Base-by-base conservation (phyloP, 2,329 filamentous ascomycete genomes). In the Aspergillus proliferans region DNA sequence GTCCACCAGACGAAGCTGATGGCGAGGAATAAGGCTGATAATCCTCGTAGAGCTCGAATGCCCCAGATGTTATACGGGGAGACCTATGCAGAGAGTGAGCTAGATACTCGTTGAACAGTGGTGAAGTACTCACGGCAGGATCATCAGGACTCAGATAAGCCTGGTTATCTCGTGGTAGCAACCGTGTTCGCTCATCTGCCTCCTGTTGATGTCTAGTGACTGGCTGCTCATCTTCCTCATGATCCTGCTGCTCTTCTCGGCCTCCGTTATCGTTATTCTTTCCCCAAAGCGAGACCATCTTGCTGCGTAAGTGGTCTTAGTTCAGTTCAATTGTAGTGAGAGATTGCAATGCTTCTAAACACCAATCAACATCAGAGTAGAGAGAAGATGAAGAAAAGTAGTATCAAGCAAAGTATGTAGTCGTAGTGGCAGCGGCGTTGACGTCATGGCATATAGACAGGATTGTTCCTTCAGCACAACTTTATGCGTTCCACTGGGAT, bases 1-100 rank as follows among this genome's bases (percentile, higher is more conserved):
- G 88, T 79, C 92, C 93, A 97, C 92, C 92, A 97, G n/a, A 89
- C 61, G 61, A 94, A 89, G 48, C 84, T 87, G 58, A 91, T 65
- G 46, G 83, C 68, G 18, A 92, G 76, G 63, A 96, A 87, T 34
- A 88, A 60, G 48, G 95, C 76, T 4, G 89, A 92, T 52, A 93
- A 68, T 63, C 84, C 88, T 64, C 90, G 83, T 47, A 93, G 76
- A 43, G 87, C 81, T 15, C 93, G 85, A 45, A 98, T 87, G 51
- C 83, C 88, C 86, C 90, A 95, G 34, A 97, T 81, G 61, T 98
- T 98, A 73, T 96, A 96, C 0, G 93, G 93, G 3, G 89, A 88
- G 21, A 88, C 84, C 73, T 76, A 30, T 22, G 10, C 24, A 40
- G 38, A 40, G 38, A 19, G 15, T 15, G n/a, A 43, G 38, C 28